A percentile compares a stretch with the other conserved stretches of the same genome.
These are phyloP conservation scores for Fusarium succisae DNA, from an alignment of 2,329 filamentous ascomycete genomes.

Conservation along the genomic window DNA sequence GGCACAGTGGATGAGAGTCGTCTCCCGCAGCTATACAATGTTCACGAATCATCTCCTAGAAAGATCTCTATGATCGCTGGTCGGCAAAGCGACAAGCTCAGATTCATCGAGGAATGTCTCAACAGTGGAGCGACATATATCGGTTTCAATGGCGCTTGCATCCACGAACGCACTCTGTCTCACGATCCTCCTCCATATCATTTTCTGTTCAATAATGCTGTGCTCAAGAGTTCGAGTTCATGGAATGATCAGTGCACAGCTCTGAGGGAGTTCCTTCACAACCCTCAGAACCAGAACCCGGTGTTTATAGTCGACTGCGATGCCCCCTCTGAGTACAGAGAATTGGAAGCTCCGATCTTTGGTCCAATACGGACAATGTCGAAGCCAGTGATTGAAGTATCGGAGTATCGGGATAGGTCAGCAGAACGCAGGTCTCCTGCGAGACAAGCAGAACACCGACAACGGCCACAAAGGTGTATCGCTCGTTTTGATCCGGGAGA, in stretches of 20 bases:
- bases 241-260: not conserved
- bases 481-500: not conserved
- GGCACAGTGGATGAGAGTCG: not conserved
- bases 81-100: conserved; percentile 24
- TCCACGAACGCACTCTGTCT: not conserved
- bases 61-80: not conserved
- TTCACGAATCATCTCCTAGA: not conserved
- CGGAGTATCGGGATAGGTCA: not conserved
- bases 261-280: conserved; percentile 2
- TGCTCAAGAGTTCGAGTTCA: not conserved
- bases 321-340: not conserved
- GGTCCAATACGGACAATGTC: not conserved
- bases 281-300: not conserved
- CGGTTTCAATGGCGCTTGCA: conserved; percentile 19
- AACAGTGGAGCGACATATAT: conserved; percentile 20
- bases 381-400: not conserved
- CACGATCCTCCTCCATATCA: not conserved
- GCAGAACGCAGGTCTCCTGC: not conserved
- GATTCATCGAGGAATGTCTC: not conserved
- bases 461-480: not conserved
- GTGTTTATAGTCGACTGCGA: conserved; percentile 34
- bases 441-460: not conserved
- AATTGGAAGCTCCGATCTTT: not conserved
- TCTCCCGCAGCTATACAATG: not conserved
- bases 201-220: conserved; percentile 4